These are phyloP conservation scores for Polygonum maritimum DNA, from an alignment of 148 eudicot genomes.

Conservation along the genomic window DNA sequence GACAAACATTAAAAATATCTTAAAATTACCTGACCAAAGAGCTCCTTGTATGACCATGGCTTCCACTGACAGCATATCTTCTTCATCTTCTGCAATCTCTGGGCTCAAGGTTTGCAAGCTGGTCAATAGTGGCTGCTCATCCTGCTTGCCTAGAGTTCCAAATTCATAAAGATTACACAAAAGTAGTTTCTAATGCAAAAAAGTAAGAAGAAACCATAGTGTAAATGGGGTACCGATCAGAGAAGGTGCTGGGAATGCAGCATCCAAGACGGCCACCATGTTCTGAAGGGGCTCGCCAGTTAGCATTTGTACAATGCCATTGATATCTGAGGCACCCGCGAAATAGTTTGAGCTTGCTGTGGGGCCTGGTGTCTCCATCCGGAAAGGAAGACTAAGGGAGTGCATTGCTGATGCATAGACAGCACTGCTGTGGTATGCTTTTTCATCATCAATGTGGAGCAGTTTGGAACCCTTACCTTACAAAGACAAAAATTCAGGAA, in stretches of 20 bases:
- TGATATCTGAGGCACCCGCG: slow-evolving; percentile 50
- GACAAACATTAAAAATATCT: no score
- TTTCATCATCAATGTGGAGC: slow-evolving; percentile 52
- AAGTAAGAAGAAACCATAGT: not conserved
- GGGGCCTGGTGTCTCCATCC: slow-evolving; percentile 65
- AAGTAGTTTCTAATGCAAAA: not conserved
- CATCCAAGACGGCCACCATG: slow-evolving; percentile 55
- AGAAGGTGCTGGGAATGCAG: slow-evolving; percentile 70
- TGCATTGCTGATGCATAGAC: slow-evolving; percentile 89
- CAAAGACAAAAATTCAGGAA: not conserved
- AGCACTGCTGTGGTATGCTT: slow-evolving; percentile 76
- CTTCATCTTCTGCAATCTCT: slow-evolving; percentile 53
- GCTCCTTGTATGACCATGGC: slow-evolving; percentile 60
- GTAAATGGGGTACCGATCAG: slow-evolving; percentile 41
- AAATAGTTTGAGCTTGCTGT: slow-evolving; percentile 30
- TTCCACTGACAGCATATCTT: slow-evolving; percentile 67
- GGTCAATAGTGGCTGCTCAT: slow-evolving; percentile 38
- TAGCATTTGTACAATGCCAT: slow-evolving; percentile 57
- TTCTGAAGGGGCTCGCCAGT: slow-evolving; percentile 71
- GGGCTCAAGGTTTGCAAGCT: slow-evolving; percentile 64
- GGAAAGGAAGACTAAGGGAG: slow-evolving; percentile 73
- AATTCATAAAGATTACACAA: slow-evolving; percentile 4
- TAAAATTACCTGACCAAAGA: slow-evolving; percentile 43
- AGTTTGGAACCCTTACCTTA: slow-evolving; percentile 45
- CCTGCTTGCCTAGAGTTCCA: slow-evolving; percentile 31